Conservation (phyloP, 2,329 filamentous ascomycete genomes). For the Emergomyces orientalis region DNA sequence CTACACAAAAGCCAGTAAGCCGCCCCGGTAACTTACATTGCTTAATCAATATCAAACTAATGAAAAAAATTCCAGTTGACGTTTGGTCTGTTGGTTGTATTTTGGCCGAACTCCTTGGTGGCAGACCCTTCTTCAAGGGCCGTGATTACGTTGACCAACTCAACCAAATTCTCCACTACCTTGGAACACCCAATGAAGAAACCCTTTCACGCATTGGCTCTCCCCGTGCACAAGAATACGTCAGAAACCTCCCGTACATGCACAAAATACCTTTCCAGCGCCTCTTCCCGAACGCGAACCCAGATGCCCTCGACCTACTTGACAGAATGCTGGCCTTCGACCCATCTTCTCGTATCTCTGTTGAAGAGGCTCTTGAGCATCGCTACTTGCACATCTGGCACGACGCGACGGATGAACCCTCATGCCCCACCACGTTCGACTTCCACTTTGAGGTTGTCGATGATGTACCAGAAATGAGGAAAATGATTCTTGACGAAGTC, state of each 20-base stretch:
- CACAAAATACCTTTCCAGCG: slow-evolving; percentile 80
- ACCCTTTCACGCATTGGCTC: slow-evolving; percentile 90
- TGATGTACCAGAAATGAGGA: slow-evolving; percentile 87
- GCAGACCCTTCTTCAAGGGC: slow-evolving; percentile 97
- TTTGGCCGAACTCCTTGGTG: slow-evolving; percentile 87
- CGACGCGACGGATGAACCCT: slow-evolving; percentile 89
- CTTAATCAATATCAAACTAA: background rate
- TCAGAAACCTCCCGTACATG: slow-evolving; percentile 92
- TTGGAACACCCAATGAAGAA: slow-evolving; percentile 92
- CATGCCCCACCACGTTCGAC: slow-evolving; percentile 89
- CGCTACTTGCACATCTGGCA: slow-evolving; percentile 97
- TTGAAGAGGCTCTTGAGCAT: slow-evolving; percentile 93
- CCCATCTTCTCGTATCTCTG: slow-evolving; percentile 81
- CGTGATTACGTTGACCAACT: slow-evolving; percentile 98
- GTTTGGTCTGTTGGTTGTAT: slow-evolving; percentile 99
- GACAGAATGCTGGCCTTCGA: slow-evolving; percentile 98
- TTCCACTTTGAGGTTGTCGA: slow-evolving; percentile 98
- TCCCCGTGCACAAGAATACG: slow-evolving; percentile 92
- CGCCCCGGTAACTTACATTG: background rate
- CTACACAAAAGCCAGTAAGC: slow-evolving; percentile 99
- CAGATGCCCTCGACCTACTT: slow-evolving; percentile 86
- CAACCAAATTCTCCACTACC: slow-evolving; percentile 97
- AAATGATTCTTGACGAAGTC: slow-evolving; percentile 96
- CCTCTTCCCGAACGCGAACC: slow-evolving; percentile 90
- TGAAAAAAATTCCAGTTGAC: slow-evolving; percentile 58